Base-by-base conservation (phyloP, 495 filamentous ascomycete species). In the Cercophora sp. region DNA sequence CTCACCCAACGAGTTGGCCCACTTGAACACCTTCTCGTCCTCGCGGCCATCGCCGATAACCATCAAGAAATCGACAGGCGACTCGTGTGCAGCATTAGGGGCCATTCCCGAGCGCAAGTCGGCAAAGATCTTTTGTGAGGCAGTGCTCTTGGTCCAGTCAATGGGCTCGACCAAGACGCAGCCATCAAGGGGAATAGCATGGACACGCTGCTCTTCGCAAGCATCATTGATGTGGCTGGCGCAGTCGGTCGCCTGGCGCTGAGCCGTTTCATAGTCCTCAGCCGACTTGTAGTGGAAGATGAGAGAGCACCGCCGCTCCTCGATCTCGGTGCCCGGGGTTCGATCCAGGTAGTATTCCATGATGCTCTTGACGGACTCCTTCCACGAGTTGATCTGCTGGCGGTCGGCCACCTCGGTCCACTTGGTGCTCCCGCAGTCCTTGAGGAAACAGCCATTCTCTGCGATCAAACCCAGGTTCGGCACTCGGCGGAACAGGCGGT, bases 201-300 rank as follows among this genome's bases (percentile, higher is more conserved):
- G 88, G 13, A 96, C 86, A 10, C 82, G 79, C 66, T 92, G 87
- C 46, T 78, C 83, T 59, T 87, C 80, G 61, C 88, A 95, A 0
- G 88, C 86, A 66, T 94, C 91, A 60, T 96, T 96, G 74, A 96
- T 92, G 60, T 96, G 89, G 43, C 86, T 89, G 3, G 88, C 89
- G 63, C 87, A 89, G 62, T 96, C 91, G 13, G 82, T 85, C 2
- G 89, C 91, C 61, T 90, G 86, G 5, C 90, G 81, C 34, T 74
- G 70, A 0, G 91, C 91, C 25, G 79, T 75, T 25, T 79, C 77
- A 46, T 76, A 77, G 61, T 96, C 89, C 44, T 91, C 88, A 1
- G 86, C 86, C 32, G 82, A 81, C 57, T 86, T 86, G 64, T 93
- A 91, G 66, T 93, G 87, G 77, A 95, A 93, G 48, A 91, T 81